Conservation (phyloP, 768 basidiomycete genomes). For the Termitomyces sp. region DNA sequence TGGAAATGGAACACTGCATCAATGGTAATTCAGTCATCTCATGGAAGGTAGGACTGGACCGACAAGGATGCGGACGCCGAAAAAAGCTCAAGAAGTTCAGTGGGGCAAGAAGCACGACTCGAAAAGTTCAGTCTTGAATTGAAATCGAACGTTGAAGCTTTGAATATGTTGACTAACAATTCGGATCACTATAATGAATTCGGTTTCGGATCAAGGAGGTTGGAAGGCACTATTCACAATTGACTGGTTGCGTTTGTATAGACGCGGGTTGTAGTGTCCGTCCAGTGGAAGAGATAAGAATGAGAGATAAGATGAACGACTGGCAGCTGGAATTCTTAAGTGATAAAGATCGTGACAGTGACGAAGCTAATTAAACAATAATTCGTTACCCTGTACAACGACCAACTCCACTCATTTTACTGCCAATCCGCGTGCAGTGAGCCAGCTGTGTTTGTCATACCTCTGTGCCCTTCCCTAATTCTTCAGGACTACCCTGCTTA, state of each 20-base stretch:
- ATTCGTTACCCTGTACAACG: neutral
- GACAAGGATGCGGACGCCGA: neutral
- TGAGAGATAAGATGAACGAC: neutral
- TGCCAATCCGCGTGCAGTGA: neutral
- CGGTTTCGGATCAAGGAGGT: neutral
- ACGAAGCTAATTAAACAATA: neutral
- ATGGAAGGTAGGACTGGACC: neutral
- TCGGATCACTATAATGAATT: neutral
- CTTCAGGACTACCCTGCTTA: conserved; percentile 7
- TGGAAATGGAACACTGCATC: neutral
- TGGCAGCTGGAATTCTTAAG: neutral
- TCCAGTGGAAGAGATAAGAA: neutral
- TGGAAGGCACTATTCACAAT: neutral
- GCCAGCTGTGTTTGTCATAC: neutral
- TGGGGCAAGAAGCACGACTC: neutral
- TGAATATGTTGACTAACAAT: neutral
- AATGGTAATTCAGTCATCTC: neutral
- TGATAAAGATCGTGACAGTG: conserved; percentile 1
- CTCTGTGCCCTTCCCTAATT: neutral
- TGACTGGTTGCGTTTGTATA: neutral
- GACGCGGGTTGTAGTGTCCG: neutral
- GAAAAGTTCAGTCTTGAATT: no score
- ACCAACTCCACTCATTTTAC: conserved; percentile 3
- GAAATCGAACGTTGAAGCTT: neutral
- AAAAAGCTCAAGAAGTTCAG: neutral